Base-by-base conservation (phyloP, 208 protist species). In the Lotmaria passim region DNA sequence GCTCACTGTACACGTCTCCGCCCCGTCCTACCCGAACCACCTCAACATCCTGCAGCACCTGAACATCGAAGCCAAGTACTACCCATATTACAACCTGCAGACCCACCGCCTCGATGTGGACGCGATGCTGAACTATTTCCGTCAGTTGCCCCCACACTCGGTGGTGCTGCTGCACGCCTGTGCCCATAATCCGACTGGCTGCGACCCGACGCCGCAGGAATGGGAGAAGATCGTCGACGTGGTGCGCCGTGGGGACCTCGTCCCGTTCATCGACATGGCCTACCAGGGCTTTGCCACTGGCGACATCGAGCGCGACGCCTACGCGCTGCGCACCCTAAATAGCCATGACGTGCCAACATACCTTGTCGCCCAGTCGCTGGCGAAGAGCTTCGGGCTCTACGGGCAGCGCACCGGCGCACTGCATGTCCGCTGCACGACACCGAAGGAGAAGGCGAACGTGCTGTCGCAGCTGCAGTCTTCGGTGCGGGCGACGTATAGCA, bases 161-260 rank as follows among this genome's bases (percentile, higher is more conserved):
- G 81, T 98, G 3, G 81, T 99, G 52, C 30, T 99, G 19, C 72
- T 99, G 11, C 98, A 99, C 75, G 90, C 94, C 4, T 99, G 98
- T 73, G 98, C 98, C 7, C 98, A 99, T 87, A 99, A 99, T 82
- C 98, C 98, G 30, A 99, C 98, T 12, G 98, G 98, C 41, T 89
- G 95, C 10, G 98, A 99, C 75, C 98, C 97, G 50, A 98, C 95
- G 0, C 43, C 71, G 8, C 93, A 91, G 30, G 88, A 99, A 74
- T 99, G 98, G 98, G 48, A 80, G 44, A 36, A 83, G 28, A 97
- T 99, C 58, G 75, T 84, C 8, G 78, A 96, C 17, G 80, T 95
- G 8, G 61, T 93, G 46, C 74, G 81, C 57, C 75, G 89, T n/a
- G 58, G 87, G 0, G 85, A 96, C 26, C 82, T 98, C 7, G 69